Percentiles rank a stretch among this genome's conserved stretches.
Conservation (phyloP, 495 filamentous ascomycete species). For the Evernia prunastri region DNA sequence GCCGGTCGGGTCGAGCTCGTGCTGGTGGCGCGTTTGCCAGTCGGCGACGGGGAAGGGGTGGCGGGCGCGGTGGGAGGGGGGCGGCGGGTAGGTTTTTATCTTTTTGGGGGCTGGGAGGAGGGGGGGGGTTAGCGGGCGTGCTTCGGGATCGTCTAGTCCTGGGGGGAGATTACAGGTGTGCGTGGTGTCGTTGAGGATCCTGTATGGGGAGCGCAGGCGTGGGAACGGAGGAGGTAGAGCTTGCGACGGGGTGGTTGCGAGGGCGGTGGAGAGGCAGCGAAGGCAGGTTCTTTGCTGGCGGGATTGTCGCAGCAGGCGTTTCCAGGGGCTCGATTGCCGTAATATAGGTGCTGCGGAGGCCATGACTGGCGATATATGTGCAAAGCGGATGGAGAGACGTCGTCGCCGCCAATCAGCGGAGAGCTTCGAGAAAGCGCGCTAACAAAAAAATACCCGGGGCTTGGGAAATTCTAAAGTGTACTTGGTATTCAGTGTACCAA, state of each 20-base stretch:
- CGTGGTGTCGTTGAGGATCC: constrained; percentile 6
- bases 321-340: constrained; percentile 64
- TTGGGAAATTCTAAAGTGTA: too few relatives aligned
- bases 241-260: constrained; percentile 34
- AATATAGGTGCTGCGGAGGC: constrained; percentile 40
- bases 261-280: constrained; percentile 39
- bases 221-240: constrained; percentile 34
- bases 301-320: constrained; percentile 46
- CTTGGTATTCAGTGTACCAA: too few relatives aligned
- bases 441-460: constrained; percentile 4
- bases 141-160: not conserved
- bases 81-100: constrained; percentile 50
- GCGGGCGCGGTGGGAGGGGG: constrained; percentile 36
- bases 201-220: constrained; percentile 15
- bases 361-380: constrained; percentile 38
- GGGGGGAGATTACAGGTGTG: constrained; percentile 4
- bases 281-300: constrained; percentile 38
- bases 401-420: constrained; percentile 1
- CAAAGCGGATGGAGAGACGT: not conserved
- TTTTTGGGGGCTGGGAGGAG: constrained; percentile 34
- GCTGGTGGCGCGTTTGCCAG: constrained; percentile 59
- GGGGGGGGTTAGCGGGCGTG: not conserved
- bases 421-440: constrained; percentile 11
- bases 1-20: constrained; percentile 72
- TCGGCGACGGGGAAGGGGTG: constrained; percentile 56